Evolutionary conservation across 345 rosid genomes (phyloP).

Genomic region (Euphorbia tirucalli): DNA sequence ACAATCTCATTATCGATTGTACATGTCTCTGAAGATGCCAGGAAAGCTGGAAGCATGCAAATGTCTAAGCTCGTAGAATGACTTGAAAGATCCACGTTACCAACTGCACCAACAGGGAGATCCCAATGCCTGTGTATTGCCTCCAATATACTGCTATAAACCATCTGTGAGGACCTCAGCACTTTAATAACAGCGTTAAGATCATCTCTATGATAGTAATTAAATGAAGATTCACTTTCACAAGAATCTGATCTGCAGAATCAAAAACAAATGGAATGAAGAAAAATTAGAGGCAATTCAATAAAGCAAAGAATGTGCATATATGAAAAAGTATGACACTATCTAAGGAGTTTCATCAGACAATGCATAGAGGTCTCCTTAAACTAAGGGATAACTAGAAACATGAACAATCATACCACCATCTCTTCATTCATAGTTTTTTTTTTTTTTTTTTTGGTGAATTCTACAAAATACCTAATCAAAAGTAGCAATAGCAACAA

Average conservation of each 20-base stretch:
- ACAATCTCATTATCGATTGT: constrained; percentile 27
- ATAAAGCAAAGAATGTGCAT: background rate
- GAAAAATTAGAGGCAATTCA: constrained; percentile 16
- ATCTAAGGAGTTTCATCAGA: background rate
- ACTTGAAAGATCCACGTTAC: constrained; percentile 39
- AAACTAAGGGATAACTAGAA: background rate
- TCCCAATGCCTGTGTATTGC: constrained; percentile 69
- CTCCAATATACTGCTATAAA: constrained; percentile 48
- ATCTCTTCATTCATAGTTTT: background rate
- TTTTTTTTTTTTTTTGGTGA: too few relatives aligned
- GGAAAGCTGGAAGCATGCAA: constrained; percentile 11
- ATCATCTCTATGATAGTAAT: constrained; percentile 64
- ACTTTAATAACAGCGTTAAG: constrained; percentile 54
- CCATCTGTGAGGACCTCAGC: constrained; percentile 54
- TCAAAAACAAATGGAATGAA: constrained; percentile 15
- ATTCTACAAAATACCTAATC: background rate
- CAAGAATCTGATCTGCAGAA: constrained; percentile 74
- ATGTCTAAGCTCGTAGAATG: constrained; percentile 25
- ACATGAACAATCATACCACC: background rate
- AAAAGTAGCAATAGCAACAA: background rate
- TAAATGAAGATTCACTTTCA: constrained; percentile 41
- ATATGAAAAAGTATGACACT: background rate
- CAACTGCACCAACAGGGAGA: constrained; percentile 36
- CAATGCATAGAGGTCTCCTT: background rate
- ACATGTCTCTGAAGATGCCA: constrained; percentile 30